Evolutionary conservation across 2,329 filamentous ascomycete species (phyloP).

Genomic region (Ophiostoma tasmaniense): DNA sequence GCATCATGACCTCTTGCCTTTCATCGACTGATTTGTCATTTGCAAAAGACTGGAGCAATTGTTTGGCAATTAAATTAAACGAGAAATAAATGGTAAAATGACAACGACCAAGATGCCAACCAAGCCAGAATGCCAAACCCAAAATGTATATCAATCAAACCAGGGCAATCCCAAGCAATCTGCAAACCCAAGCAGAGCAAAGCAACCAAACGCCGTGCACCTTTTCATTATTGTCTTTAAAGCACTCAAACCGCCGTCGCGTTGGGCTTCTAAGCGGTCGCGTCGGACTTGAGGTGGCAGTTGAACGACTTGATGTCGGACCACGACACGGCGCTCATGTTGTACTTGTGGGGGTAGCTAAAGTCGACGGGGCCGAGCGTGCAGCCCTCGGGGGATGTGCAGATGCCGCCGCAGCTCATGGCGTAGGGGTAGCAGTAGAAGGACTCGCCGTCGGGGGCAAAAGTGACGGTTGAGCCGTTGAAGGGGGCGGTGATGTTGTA

Average conservation of each 20-base stretch:
- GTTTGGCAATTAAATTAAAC: background rate
- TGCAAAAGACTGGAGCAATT: too few species aligned
- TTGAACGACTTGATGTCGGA: slow-evolving; percentile 32
- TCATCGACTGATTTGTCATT: background rate
- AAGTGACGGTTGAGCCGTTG: slow-evolving; percentile 35
- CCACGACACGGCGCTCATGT: slow-evolving; percentile 40
- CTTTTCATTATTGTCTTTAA: background rate
- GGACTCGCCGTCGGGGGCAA: slow-evolving; percentile 41
- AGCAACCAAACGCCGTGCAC: background rate
- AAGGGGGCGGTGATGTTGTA: slow-evolving; percentile 37
- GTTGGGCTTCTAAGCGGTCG: background rate
- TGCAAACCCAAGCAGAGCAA: background rate
- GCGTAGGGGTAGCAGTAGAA: slow-evolving; percentile 42
- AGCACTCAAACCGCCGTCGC: background rate
- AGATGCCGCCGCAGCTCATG: slow-evolving; percentile 35
- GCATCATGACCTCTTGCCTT: background rate
- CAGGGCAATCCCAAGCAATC: background rate
- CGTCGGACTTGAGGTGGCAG: slow-evolving; percentile 26
- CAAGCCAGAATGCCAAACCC: too few species aligned
- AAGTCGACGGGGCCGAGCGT: slow-evolving; percentile 42
- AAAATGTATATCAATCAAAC: too few species aligned
- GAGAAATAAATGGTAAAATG: background rate
- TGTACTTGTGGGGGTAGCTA: slow-evolving; percentile 38
- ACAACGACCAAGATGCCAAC: background rate
- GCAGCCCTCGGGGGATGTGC: slow-evolving; percentile 44